Evolutionary conservation across 768 basidiomycete species (phyloP), one percentile per base, ranked within the genome.

Genomic region (Podaxis carcinomalis): DNA sequence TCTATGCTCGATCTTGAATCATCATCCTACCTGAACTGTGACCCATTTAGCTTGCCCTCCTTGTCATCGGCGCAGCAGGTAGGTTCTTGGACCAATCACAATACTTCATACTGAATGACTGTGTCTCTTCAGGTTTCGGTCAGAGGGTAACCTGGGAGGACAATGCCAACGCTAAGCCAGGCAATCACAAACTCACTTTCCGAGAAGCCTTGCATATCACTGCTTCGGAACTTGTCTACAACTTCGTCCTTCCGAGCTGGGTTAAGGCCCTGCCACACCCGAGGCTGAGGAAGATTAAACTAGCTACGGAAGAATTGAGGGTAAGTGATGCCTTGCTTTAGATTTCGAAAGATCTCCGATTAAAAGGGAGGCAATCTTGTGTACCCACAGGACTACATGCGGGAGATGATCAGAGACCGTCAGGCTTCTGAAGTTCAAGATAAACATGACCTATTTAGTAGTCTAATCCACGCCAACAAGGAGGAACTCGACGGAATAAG

Each of bases 51-150:
- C 77, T 85, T 42, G 80, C 84, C 0, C 76, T 86, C 2, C 80
- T 82, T 55, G 78, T 84, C 35, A 83, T 86, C 57, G 77, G 83
- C 28, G 76, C 76, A 2, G 84, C 85, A 62, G 84, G 81, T 80
- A 62, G 28, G 67, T 63, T 1, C 23, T 21, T 27, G n/a, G n/a
- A 28, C 9, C 1, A 21, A 14, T 47, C 14, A 61, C 37, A 4
- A 4, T 19, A 32, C 11, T 10, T 23, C 7, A 23, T 28, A 11
- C 16, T 37, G 1, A 21, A 61, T 42, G 40, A 35, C 27, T 28
- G 28, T 23, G 21, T n/a, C 37, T 56, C 37, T 27, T 19, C 57
- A 82, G 79, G 83, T 4, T 87, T 86, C 64, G 84, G 85, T 2
- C 75, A 77, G 36, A 70, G 68, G 47, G 75, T 84, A 46, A 76